Evolutionary conservation across 257 asterid species (phyloP), one percentile per base, ranked within the genome.

Genomic region (Penstemon eatonii): DNA sequence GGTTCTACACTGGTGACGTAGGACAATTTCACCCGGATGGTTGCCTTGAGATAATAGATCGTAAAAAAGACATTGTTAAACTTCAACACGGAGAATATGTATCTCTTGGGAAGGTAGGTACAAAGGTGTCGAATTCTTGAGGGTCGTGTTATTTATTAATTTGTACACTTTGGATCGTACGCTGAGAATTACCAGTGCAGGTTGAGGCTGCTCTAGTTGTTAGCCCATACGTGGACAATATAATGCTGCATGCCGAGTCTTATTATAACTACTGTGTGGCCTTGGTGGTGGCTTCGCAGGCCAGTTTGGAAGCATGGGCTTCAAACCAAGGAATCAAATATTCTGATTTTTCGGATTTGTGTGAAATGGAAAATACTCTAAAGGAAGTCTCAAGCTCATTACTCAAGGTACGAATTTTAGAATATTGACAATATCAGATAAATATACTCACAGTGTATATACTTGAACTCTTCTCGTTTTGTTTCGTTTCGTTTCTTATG

Each of bases 81-180:
- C 96, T 94, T 75, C 97, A 90, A 82, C 99, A 94, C 38, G 99
- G 97, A 59, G 99, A 94, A 78, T 94, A 94, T 64, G 99, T 94
- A 38, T 94, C 99, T 42, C 81, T 94, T 33, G 97, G 99, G 51
- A 94, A 91, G 99, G 99, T 87, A 76, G 99, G 99, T 87, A 76
- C 15, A 60, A 12, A 40, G 13, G 33, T 19, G 25, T 15, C 40
- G 50, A 51, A 11, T 33, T 41, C 53, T 3, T 5, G 56, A 61
- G 33, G 49, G 19, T 56, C 3, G 18, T n/a, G 8, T 36, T 44
- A 45, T 13, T 8, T 40, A 54, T 38, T 41, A 9, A 40, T 38
- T 37, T 67, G 47, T 6, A 12, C 15, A 6, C 13, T 69, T 67
- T 15, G 18, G 40, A 39, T 54, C 42, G 4, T 59, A 39, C 36